phyloP scores from a whole-genome alignment of 2,329 filamentous ascomycete species.

The Pseudogymnoascus sp. region DNA sequence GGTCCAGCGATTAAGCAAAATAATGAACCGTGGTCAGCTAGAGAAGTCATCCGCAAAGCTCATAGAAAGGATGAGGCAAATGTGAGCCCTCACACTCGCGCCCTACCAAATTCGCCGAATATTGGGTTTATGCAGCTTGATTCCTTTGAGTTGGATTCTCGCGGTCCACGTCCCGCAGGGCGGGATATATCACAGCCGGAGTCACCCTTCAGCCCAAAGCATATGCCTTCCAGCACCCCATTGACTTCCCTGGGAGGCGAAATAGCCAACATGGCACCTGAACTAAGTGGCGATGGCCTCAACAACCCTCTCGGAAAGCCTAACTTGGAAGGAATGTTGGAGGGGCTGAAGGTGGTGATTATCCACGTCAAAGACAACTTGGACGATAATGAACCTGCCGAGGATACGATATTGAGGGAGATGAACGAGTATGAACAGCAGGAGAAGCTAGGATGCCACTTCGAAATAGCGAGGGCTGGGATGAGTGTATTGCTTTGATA shows the following conservation, averaged over 20 bases:
- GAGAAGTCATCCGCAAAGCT: neutral
- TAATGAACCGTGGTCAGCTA: neutral
- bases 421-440: conserved; percentile 53
- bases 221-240: neutral
- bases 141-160: neutral
- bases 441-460: conserved; percentile 63
- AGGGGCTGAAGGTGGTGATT: conserved; percentile 71
- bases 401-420: conserved; percentile 61
- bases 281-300: neutral
- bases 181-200: neutral
- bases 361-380: conserved; percentile 92
- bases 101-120: conserved; percentile 10
- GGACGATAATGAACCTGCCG: conserved; percentile 56
- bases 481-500: conserved; percentile 35
- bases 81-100: conserved; percentile 5
- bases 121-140: conserved; percentile 2
- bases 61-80: neutral
- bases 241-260: neutral
- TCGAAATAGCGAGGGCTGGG: conserved; percentile 61
- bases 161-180: neutral
- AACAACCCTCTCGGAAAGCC: neutral
- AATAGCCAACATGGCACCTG: neutral
- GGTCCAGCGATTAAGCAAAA: neutral
- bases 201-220: neutral
- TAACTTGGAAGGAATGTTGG: conserved; percentile 34